Evolutionary conservation across 805 yeast genomes (phyloP).

Genomic region (Pichia cephalocereana): DNA sequence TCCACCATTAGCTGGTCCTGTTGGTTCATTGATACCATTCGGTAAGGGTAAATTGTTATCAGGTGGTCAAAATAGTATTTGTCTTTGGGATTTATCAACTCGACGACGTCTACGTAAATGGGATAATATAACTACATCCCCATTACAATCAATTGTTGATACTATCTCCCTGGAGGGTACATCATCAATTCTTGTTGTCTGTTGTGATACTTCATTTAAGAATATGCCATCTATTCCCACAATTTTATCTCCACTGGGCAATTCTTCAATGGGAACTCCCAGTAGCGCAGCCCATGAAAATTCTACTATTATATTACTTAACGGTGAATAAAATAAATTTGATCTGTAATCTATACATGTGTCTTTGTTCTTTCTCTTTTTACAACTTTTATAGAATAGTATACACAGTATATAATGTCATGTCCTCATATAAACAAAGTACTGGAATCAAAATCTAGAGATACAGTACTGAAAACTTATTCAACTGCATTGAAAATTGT

Average conservation of each 20-base stretch:
- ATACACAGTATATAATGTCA: conserved; percentile 15
- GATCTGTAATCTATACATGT: too few species aligned
- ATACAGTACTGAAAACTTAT: conserved; percentile 41
- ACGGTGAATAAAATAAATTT: too few species aligned
- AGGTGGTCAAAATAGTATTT: conserved; percentile 14
- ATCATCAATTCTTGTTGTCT: background rate
- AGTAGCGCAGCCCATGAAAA: too few species aligned
- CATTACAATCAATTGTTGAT: background rate
- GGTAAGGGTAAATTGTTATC: conserved; percentile 15
- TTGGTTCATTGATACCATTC: conserved; percentile 10
- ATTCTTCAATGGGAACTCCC: too few species aligned
- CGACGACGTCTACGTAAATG: conserved; percentile 9
- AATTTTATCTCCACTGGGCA: background rate
- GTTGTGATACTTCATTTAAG: conserved; percentile 11
- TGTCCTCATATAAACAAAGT: conserved; percentile 43
- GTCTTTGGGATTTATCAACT: background rate
- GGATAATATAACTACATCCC: background rate
- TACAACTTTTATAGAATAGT: conserved; percentile 9
- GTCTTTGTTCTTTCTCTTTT: too few species aligned
- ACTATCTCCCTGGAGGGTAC: background rate
- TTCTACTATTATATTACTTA: too few species aligned
- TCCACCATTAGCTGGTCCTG: conserved; percentile 19
- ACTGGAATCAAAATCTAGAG: conserved; percentile 39
- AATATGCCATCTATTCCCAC: conserved; percentile 13
- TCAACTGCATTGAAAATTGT: conserved; percentile 41